Conservation (phyloP, 1,139 yeast genomes). For the Fermentozyma sake region DNA sequence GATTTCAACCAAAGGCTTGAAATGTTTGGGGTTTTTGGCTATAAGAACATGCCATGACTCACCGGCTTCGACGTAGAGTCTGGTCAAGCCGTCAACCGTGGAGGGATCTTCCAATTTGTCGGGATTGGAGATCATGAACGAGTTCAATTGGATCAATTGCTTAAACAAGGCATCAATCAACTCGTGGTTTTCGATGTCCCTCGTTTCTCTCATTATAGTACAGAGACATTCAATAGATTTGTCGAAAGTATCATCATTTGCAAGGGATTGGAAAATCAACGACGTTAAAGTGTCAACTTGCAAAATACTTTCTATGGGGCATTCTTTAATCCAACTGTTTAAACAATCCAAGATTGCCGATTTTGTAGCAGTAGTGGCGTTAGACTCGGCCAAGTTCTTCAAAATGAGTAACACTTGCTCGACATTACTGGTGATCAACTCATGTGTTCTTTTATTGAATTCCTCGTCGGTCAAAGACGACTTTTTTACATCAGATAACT, state of each 20-base stretch:
- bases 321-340: constrained; percentile 86
- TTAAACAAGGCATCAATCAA: constrained; percentile 65
- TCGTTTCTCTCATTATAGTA: constrained; percentile 74
- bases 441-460: constrained; percentile 57
- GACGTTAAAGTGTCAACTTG: constrained; percentile 59
- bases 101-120: constrained; percentile 61
- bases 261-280: constrained; percentile 65
- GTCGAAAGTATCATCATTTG: constrained; percentile 68
- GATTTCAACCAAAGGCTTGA: constrained; percentile 72
- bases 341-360: constrained; percentile 62
- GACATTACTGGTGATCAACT: constrained; percentile 63
- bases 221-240: constrained; percentile 84
- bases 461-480: constrained; percentile 82
- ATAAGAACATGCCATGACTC: constrained; percentile 92
- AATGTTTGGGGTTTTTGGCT: constrained; percentile 67
- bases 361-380: constrained; percentile 13
- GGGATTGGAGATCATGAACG: constrained; percentile 34
- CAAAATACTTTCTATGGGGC: constrained; percentile 65
- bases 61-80: constrained; percentile 87
- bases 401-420: constrained; percentile 63
- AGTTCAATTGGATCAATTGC: constrained; percentile 59
- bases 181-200: constrained; percentile 61
- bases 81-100: constrained; percentile 64
- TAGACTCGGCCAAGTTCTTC: constrained; percentile 40
- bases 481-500: constrained; percentile 70